Evolutionary conservation across 176 grass and related monocot genomes (phyloP), one percentile per base, ranked within the genome.

Genomic region (Eremochloa ophiuroides): DNA sequence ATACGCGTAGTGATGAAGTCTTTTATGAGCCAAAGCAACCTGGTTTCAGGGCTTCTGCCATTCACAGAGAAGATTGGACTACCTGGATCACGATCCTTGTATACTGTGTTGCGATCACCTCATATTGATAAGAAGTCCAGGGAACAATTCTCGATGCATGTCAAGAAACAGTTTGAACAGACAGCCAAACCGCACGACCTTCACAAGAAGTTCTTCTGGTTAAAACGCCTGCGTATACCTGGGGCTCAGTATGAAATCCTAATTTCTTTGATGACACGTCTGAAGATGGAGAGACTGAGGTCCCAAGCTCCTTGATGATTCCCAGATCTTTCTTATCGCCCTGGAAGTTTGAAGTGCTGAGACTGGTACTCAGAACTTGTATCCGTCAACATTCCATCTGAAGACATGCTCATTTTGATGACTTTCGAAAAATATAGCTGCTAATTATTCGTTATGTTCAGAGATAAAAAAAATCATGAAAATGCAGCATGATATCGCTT

Each of bases 101-200:
- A 62, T 41, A 90, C 91, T 0, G 87, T 93, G 58, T 40, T 93
- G 51, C 80, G 91, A 10, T 93, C 91, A 64, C 84, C 91, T 66
- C 91, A 93, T 74, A 93, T 93, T 56, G 91, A 93, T 40, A 93
- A 93, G 84, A 90, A 93, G 74, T 93, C 87, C 42, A 77, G 91
- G 62, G 84, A 93, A 50, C 87, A 90, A 50, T 93, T 93, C 25
- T 84, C 84, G 7, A 90, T 74, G 80, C 84, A 77, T 23, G 28
- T 87, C 37, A 90, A 91, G 80, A 87, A 84, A 74, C 75, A 84
- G 34, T 87, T 86, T 50, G 83, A 84, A 9, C 85, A 77, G 71
- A 76, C 65, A 31, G 74, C 29, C 3, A 46, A 89, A 65, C 30
- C 62, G 0, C 62, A 62, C 8, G 90, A 92, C 33, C 68, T 92